Percentiles rank a stretch among this genome's conserved stretches.
Conservation (phyloP, 2,329 filamentous ascomycete genomes). For the Hypoxylon sp. region DNA sequence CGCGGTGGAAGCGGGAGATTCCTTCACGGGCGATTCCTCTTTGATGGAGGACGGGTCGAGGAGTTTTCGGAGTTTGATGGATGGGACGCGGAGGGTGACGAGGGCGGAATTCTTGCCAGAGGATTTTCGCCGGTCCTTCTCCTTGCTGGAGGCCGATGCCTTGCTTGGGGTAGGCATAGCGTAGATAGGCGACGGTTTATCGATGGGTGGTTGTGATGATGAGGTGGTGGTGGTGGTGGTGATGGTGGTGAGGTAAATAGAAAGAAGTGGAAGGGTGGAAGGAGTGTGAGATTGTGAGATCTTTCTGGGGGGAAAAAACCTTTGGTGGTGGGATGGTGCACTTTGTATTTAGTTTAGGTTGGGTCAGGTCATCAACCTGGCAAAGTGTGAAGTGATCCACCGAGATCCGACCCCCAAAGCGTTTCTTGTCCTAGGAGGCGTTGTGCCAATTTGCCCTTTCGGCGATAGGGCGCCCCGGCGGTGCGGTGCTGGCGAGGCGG, state of each 20-base stretch:
- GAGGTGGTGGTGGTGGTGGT: slow-evolving; percentile 31
- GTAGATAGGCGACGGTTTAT: slow-evolving; percentile 24
- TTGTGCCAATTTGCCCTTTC: slow-evolving; percentile 28
- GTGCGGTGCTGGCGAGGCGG: slow-evolving; percentile 34
- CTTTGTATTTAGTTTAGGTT: slow-evolving; percentile 44
- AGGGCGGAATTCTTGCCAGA: slow-evolving; percentile 57
- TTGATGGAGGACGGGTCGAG: slow-evolving; percentile 61
- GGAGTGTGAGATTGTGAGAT: slow-evolving; percentile 36
- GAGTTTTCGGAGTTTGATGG: slow-evolving; percentile 66
- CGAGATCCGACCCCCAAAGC: slow-evolving; percentile 39
- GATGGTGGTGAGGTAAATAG: slow-evolving; percentile 29
- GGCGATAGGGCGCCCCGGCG: slow-evolving; percentile 41
- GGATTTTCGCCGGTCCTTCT: slow-evolving; percentile 64
- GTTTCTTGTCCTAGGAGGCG: slow-evolving; percentile 32
- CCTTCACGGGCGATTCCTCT: slow-evolving; percentile 62
- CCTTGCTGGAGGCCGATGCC: slow-evolving; percentile 57
- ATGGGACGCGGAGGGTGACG: slow-evolving; percentile 68
- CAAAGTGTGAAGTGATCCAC: slow-evolving; percentile 50
- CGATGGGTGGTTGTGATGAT: slow-evolving; percentile 16
- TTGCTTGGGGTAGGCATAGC: slow-evolving; percentile 58
- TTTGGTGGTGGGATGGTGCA: slow-evolving; percentile 44
- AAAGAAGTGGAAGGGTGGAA: slow-evolving; percentile 30
- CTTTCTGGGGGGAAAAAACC: slow-evolving; percentile 31
- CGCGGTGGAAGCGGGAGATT: slow-evolving; percentile 62
- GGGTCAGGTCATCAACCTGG: slow-evolving; percentile 46